Base-by-base conservation (phyloP, 2,329 filamentous ascomycete genomes). In the Verticillium tricorpus region DNA sequence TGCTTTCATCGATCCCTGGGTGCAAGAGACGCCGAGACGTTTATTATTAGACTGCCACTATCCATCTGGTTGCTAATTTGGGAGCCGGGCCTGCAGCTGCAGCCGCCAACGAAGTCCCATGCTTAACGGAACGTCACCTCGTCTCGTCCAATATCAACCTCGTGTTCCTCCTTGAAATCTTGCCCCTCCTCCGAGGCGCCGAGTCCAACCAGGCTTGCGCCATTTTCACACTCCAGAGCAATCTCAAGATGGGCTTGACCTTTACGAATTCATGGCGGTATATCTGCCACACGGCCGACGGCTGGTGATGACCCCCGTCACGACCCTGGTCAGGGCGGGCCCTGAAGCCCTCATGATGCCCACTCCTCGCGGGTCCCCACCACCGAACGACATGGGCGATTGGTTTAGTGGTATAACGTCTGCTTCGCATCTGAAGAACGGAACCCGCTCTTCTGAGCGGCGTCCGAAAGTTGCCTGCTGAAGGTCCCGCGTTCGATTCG, bases 21-120 rank as follows among this genome's bases (percentile, higher is more conserved):
- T 11, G 45, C 45, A 25, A 22, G 45, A 50, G 19, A 22, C 17
- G 45, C 45, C 45, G 45, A 22, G 8, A 22, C 8, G 45, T 22
- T 69, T 73, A 72, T 73, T 74, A 74, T 73, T 73, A 71, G 72
- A 65, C 63, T 31, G 25, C 28, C 25, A 50, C 28, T 34, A 28
- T 32, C 37, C 37, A 59, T 58, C 61, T 64, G 63, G 70, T 77
- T 66, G 73, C 76, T 76, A 73, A 73, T 70, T 73, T 70, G 72
- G 28, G 73, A 66, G 35, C 64, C 64, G 67, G 74, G 72, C 70
- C 73, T 74, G 71, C 69, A 69, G 65, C 65, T 75, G 73, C 71
- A 76, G 69, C 70, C 69, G 66, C 68, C 67, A 14, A 50, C 22
- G 22, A 50, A 50, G 45, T n/a, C 45, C 45, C 45, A 56, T 69